phyloP scores from a whole-genome alignment of 306 rosid genomes.

The Mimosa bimucronata region DNA sequence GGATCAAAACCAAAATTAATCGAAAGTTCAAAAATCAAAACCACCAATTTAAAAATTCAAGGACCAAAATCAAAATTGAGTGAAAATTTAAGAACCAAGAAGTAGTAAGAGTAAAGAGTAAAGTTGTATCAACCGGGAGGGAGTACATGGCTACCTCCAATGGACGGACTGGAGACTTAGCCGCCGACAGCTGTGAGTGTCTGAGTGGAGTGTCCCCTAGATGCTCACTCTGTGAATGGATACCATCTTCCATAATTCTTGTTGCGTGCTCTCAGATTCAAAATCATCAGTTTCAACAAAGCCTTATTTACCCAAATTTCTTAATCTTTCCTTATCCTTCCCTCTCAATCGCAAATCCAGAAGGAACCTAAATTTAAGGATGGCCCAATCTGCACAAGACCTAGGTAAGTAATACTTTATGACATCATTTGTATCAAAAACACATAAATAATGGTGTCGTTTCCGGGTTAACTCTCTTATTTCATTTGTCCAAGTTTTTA shows the following conservation, averaged over 20 bases:
- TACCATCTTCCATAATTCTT: neutral
- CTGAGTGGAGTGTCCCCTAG: too few relatives aligned
- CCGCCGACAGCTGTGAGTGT: too few relatives aligned
- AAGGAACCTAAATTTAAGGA: constrained; percentile 42
- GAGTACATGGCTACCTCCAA: too few relatives aligned
- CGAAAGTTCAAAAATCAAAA: too few relatives aligned
- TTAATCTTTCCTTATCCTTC: constrained; percentile 27
- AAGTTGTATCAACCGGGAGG: too few relatives aligned
- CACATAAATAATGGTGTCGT: neutral
- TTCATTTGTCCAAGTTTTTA: constrained; percentile 4
- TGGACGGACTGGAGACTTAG: too few relatives aligned
- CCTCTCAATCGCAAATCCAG: constrained; percentile 25
- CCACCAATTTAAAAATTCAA: too few relatives aligned
- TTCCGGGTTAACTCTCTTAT: neutral
- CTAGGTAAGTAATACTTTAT: constrained; percentile 52
- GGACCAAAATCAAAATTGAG: too few relatives aligned
- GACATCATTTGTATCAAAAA: neutral
- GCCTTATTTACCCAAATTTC: neutral
- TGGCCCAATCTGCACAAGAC: constrained; percentile 58
- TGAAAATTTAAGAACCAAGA: too few relatives aligned
- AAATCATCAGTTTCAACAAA: constrained; percentile 20
- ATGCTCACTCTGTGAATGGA: too few relatives aligned
- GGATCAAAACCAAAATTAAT: too few relatives aligned
- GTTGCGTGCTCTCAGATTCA: neutral
- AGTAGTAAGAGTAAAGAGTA: too few relatives aligned